A percentile compares a stretch with the other conserved stretches of the same genome.
Evolutionary conservation across 1,284 basidiomycete species (phyloP).

Genomic region (Fomes fomentarius): DNA sequence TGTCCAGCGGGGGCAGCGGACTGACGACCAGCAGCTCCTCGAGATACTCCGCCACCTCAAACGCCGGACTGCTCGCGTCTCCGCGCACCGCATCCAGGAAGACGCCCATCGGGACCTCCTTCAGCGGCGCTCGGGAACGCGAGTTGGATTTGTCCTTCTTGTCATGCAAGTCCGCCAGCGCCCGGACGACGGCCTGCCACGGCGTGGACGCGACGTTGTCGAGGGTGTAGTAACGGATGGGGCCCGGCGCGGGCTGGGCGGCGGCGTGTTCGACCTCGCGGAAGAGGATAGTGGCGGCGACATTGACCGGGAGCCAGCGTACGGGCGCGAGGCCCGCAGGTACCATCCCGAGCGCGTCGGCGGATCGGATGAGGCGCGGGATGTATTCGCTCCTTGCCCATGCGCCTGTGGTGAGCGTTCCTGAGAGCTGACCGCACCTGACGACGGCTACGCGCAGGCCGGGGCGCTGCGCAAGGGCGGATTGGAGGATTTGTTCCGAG

Average conservation of each 20-base stretch:
- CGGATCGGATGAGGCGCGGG: slow-evolving; percentile 21
- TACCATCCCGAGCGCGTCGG: slow-evolving; percentile 15
- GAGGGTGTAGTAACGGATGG: slow-evolving; percentile 8
- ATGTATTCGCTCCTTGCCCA: slow-evolving; percentile 27
- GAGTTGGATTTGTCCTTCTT: no score
- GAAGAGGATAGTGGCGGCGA: slow-evolving; percentile 9
- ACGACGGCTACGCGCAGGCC: slow-evolving; percentile 19
- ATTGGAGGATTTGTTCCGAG: slow-evolving; percentile 22
- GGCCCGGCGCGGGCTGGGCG: slow-evolving; percentile 1
- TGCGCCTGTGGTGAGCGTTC: slow-evolving; percentile 18
- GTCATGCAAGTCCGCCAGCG: neutral
- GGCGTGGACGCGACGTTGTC: slow-evolving; percentile 3
- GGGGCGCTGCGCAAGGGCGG: slow-evolving; percentile 7
- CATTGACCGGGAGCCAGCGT: slow-evolving; percentile 11
- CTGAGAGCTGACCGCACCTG: slow-evolving; percentile 26
- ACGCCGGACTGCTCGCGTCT: neutral
- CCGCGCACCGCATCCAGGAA: slow-evolving; percentile 7
- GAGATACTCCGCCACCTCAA: slow-evolving; percentile 4
- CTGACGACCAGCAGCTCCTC: slow-evolving; percentile 4
- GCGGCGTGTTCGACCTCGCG: slow-evolving; percentile 9
- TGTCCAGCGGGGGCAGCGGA: slow-evolving; percentile 3
- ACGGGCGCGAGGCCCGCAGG: slow-evolving; percentile 14
- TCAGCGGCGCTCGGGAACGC: no score
- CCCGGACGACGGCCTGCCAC: slow-evolving; percentile 1
- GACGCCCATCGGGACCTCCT: neutral